Evolutionary conservation across 139 green algal species (phyloP).

Genomic region (Chlorella vulgaris): DNA sequence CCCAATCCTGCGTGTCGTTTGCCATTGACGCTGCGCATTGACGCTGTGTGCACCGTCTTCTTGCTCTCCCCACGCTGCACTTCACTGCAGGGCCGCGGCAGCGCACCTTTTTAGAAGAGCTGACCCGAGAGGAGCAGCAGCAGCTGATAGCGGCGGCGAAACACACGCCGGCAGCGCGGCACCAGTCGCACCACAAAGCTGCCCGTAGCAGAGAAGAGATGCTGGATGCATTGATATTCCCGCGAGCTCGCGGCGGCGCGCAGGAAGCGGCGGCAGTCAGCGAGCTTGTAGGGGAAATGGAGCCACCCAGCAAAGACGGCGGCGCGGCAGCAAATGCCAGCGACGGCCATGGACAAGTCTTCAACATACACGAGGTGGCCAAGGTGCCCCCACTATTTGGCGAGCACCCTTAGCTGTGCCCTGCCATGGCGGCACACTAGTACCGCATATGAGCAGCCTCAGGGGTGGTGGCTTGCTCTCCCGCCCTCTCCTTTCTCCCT

Average conservation of each 20-base stretch:
- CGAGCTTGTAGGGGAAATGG: too few species aligned
- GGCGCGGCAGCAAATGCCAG: background rate
- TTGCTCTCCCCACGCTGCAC: background rate
- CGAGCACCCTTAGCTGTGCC: background rate
- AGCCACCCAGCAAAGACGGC: background rate
- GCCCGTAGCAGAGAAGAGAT: background rate
- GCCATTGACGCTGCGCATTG: too few species aligned
- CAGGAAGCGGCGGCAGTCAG: too few species aligned
- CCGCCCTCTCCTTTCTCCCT: too few species aligned
- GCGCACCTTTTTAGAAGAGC: slow-evolving; percentile 14
- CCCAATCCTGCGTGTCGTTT: too few species aligned
- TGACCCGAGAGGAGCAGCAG: slow-evolving; percentile 3
- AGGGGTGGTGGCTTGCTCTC: too few species aligned
- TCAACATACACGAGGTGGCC: slow-evolving; percentile 9
- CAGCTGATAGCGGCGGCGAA: background rate
- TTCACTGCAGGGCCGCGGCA: slow-evolving; percentile 4
- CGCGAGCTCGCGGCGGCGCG: background rate
- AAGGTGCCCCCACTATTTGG: slow-evolving; percentile 9
- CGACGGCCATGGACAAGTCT: background rate
- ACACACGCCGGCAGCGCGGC: background rate
- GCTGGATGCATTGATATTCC: background rate
- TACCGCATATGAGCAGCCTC: too few species aligned
- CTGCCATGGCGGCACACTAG: too few species aligned
- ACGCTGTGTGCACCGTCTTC: too few species aligned
- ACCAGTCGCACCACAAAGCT: background rate